Conservation (phyloP, 148 eudicot genomes). For the Chenopodium quinoa region DNA sequence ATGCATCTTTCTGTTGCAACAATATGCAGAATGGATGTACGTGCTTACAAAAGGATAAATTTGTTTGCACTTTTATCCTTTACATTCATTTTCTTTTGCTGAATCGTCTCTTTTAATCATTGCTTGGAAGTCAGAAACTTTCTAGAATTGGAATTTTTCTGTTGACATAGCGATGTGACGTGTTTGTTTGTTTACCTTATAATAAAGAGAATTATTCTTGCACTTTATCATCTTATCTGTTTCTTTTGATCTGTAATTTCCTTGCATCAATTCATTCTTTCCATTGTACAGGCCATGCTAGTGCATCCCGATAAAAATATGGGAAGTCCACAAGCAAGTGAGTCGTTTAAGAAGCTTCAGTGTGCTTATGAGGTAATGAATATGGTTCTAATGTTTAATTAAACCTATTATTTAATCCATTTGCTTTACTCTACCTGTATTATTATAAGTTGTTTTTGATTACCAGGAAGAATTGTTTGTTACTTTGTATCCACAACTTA, state of each 20-base stretch:
- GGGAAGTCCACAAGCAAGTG: slow-evolving; percentile 96
- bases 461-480: neutral
- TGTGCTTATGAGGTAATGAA: slow-evolving; percentile 89
- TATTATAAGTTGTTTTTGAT: neutral
- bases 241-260: neutral
- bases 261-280: slow-evolving; percentile 9
- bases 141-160: neutral
- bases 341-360: slow-evolving; percentile 97
- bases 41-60: neutral
- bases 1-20: neutral
- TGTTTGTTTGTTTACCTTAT: neutral
- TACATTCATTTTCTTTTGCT: neutral
- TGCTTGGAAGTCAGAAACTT: neutral
- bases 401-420: neutral
- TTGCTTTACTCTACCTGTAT: neutral
- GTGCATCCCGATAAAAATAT: slow-evolving; percentile 99
- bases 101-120: neutral
- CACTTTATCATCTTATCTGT: neutral
- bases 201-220: neutral
- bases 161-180: neutral
- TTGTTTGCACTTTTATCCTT: neutral
- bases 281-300: slow-evolving; percentile 78
- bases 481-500: slow-evolving; percentile 12
- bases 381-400: slow-evolving; percentile 1
- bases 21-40: neutral